A percentile compares a stretch with the other conserved stretches of the same genome.
Evolutionary conservation across 805 yeast species (phyloP).

Genomic region (Pichia manshurica): DNA sequence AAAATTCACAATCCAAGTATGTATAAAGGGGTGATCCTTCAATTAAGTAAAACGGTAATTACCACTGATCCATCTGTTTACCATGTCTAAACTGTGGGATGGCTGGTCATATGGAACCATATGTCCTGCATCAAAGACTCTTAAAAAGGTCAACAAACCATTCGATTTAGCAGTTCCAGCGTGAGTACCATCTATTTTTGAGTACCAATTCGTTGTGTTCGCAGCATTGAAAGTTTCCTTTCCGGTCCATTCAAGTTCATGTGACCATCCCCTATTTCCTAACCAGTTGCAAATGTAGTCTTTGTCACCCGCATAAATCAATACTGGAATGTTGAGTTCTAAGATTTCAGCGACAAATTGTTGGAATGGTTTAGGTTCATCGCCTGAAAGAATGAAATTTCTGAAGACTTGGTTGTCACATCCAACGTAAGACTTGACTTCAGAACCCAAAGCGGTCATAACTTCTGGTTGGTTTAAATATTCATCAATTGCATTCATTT

Average conservation of each 20-base stretch:
- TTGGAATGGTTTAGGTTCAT: slow-evolving; percentile 89
- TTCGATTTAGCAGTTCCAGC: slow-evolving; percentile 40
- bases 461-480: slow-evolving; percentile 77
- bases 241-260: slow-evolving; percentile 47
- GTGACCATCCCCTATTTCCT: slow-evolving; percentile 85
- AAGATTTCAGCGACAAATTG: slow-evolving; percentile 64
- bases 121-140: slow-evolving; percentile 89
- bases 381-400: slow-evolving; percentile 81
- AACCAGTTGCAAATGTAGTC: slow-evolving; percentile 97
- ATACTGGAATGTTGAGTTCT: slow-evolving; percentile 70
- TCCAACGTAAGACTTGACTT: slow-evolving; percentile 68
- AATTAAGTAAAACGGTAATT: slow-evolving; percentile 35
- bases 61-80: slow-evolving; percentile 79
- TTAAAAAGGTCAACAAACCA: slow-evolving; percentile 69
- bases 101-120: slow-evolving; percentile 95
- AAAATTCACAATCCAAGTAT: too few species aligned
- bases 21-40: too few species aligned
- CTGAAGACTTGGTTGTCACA: slow-evolving; percentile 76
- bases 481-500: slow-evolving; percentile 64
- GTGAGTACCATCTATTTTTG: slow-evolving; percentile 22
- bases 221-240: slow-evolving; percentile 18
- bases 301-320: slow-evolving; percentile 92
- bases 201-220: slow-evolving; percentile 22
- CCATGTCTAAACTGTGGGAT: slow-evolving; percentile 66
- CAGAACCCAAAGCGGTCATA: slow-evolving; percentile 81